Evolutionary conservation across 352 stramenopile genomes (phyloP).

Genomic region (Phytophthora constricta): DNA sequence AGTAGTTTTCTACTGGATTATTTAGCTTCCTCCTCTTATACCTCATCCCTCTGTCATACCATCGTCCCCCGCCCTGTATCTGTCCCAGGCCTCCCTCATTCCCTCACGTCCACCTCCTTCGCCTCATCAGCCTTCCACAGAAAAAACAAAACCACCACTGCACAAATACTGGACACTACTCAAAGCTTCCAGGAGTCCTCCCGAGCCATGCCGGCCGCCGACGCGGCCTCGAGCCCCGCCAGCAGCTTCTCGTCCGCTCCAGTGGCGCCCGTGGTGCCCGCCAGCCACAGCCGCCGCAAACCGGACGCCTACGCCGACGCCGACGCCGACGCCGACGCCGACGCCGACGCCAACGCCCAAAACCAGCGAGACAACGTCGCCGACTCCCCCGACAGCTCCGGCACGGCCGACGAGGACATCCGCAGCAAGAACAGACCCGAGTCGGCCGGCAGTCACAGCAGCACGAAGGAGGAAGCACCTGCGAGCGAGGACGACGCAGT

Average conservation of each 20-base stretch:
- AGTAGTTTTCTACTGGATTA: too few species aligned
- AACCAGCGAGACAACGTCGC: constrained; percentile 18
- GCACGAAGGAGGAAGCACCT: constrained; percentile 1
- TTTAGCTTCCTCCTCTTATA: too few species aligned
- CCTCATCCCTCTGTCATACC: too few species aligned
- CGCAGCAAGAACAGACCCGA: constrained; percentile 14
- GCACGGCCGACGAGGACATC: constrained; percentile 40
- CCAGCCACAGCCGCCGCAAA: constrained; percentile 30
- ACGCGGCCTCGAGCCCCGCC: constrained; percentile 10
- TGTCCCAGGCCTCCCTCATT: too few species aligned
- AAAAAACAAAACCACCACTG: too few species aligned
- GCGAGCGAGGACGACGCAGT: neutral
- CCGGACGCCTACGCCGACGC: constrained; percentile 1
- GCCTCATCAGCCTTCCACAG: too few species aligned
- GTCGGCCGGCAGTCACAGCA: constrained; percentile 15
- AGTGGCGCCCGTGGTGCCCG: constrained; percentile 41
- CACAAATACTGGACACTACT: too few species aligned
- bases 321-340: constrained; percentile 14
- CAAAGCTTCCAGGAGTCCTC: too few species aligned
- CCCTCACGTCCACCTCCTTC: too few species aligned
- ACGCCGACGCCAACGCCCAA: constrained; percentile 2
- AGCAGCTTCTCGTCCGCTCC: constrained; percentile 49
- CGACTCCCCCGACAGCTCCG: constrained; percentile 26
- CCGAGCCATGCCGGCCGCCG: too few species aligned
- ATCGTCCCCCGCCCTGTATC: too few species aligned